Base-by-base conservation (phyloP, 2,329 filamentous ascomycete species). In the Diaporthe sp. region DNA sequence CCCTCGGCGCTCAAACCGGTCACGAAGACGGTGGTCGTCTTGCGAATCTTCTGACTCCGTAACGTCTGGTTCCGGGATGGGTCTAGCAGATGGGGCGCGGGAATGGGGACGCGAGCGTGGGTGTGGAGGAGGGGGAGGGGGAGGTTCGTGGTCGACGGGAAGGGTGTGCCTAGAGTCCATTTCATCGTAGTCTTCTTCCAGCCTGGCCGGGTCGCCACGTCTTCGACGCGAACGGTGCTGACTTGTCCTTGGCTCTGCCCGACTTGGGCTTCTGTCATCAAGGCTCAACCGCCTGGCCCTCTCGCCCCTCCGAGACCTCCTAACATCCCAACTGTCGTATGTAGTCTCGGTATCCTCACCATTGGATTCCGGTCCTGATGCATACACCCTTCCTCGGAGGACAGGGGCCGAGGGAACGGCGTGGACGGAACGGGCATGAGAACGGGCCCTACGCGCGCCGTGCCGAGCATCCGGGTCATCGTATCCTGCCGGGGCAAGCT, bases 331-430 rank as follows among this genome's bases (percentile, higher is more conserved):
- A 9, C 83, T 83, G 42, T 82, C 83, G n/a, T 80, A 78, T 55
- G 82, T 84, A 6, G 80, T 80, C n/a, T 82, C 83, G n/a, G 84
- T 84, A 19, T 84, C 84, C 53, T 81, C 81, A 44, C 68, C 75
- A 28, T 85, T 86, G 8, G 85, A 84, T 37, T 84, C 85, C 70
- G 80, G 51, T 15, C 60, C 60, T n/a, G 76, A 82, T 10, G 83
- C 79, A 4, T 84, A 85, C 71, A 80, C 84, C 37, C 82, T 84
- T 53, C 80, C 79, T 72, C 80, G 81, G 55, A 85, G 84, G 31
- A 80, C 79, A 9, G 82, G 84, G 34, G 84, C 84, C 5, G 85
- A 86, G 51, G 83, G 84, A 4, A 31, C 70, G n/a, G 53, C 25
- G 49, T 65, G 73, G n/a, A 76, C 46, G 31, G 73, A 60, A 28